Evolutionary conservation across 805 yeast genomes (phyloP).

Genomic region (Zygoascus flipseniorum): DNA sequence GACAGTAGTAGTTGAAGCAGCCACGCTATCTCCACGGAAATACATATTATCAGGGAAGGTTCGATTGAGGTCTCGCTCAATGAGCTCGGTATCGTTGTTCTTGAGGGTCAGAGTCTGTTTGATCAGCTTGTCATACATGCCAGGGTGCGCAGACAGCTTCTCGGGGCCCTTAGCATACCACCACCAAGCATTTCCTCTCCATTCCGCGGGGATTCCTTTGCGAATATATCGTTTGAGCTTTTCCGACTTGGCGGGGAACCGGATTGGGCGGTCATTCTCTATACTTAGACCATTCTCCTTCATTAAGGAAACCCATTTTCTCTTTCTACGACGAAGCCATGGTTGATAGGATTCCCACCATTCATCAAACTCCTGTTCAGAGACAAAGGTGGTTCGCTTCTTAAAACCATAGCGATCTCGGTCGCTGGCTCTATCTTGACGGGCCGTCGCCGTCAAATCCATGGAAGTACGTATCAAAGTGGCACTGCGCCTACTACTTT

Average conservation of each 20-base stretch:
- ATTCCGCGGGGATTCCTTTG: conserved; percentile 92
- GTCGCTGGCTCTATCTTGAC: neutral
- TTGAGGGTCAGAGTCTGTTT: conserved; percentile 43
- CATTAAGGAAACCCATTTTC: conserved; percentile 68
- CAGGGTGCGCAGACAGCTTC: conserved; percentile 55
- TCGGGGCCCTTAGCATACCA: conserved; percentile 84
- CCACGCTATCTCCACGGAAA: conserved; percentile 39
- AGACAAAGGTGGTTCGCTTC: conserved; percentile 48
- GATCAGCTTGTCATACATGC: conserved; percentile 65
- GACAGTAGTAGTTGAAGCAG: neutral
- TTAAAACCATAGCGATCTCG: conserved; percentile 84
- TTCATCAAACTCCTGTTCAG: conserved; percentile 49
- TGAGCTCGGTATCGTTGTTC: conserved; percentile 81
- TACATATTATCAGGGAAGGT: conserved; percentile 91
- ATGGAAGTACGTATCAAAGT: conserved; percentile 12
- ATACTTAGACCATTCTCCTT: conserved; percentile 54
- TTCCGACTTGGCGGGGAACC: conserved; percentile 28
- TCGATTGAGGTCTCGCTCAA: conserved; percentile 86
- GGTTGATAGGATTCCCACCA: conserved; percentile 71
- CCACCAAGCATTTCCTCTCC: conserved; percentile 98
- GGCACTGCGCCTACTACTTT: conserved; percentile 3
- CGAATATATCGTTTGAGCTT: conserved; percentile 65
- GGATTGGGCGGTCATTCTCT: conserved; percentile 33
- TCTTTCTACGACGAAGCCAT: conserved; percentile 55
- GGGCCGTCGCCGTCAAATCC: conserved; percentile 7